Evolutionary conservation across 2,329 filamentous ascomycete species (phyloP).

Genomic region (Hymenoscyphus occultus): DNA sequence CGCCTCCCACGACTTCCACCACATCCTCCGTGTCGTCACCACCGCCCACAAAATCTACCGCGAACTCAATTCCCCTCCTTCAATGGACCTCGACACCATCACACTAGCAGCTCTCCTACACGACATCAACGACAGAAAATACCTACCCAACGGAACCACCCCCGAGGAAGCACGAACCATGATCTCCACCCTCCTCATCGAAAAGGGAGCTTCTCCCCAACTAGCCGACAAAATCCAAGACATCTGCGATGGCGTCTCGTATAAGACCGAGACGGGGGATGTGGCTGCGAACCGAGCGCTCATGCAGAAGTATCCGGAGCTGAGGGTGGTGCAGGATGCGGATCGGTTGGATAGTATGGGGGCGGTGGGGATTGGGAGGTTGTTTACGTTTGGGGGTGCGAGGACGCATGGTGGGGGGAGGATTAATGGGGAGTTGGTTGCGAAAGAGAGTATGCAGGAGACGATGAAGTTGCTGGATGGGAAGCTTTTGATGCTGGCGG

Average conservation of each 20-base stretch:
- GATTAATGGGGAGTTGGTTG: too few species aligned
- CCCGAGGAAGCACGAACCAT: constrained; percentile 31
- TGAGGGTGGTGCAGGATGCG: constrained; percentile 86
- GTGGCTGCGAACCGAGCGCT: constrained; percentile 48
- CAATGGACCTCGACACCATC: constrained; percentile 55
- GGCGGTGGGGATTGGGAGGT: constrained; percentile 75
- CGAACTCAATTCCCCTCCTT: constrained; percentile 38
- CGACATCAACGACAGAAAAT: constrained; percentile 83
- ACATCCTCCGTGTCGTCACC: constrained; percentile 74
- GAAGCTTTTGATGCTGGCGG: constrained; percentile 59
- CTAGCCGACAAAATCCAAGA: constrained; percentile 67
- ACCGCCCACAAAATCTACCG: constrained; percentile 51
- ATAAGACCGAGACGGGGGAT: constrained; percentile 68
- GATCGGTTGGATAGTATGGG: constrained; percentile 91
- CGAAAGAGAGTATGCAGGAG: constrained; percentile 53
- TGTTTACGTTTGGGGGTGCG: constrained; percentile 73
- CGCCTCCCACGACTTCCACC: constrained; percentile 79
- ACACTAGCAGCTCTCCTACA: constrained; percentile 73
- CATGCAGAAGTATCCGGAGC: constrained; percentile 66
- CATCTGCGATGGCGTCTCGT: constrained; percentile 75
- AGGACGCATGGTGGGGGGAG: constrained; percentile 35
- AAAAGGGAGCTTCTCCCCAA: constrained; percentile 51
- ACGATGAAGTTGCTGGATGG: constrained; percentile 69
- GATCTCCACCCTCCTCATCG: constrained; percentile 53
- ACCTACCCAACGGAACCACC: constrained; percentile 48